Conservation (phyloP, 2,329 filamentous ascomycete species). For the Fusarium gaditjirri region DNA sequence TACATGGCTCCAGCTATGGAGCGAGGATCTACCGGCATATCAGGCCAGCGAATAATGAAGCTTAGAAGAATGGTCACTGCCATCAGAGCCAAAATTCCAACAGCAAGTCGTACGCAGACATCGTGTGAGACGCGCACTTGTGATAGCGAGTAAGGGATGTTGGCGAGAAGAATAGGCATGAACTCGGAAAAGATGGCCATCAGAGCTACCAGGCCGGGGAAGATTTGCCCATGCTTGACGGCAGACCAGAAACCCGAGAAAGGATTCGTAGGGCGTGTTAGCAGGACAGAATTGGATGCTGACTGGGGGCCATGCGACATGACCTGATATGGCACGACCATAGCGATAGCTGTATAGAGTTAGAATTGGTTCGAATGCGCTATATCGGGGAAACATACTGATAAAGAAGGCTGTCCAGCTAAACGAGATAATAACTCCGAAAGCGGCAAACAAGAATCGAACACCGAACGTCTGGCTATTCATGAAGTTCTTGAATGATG, state of each 20-base stretch:
- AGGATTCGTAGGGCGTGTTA: conserved; percentile 56
- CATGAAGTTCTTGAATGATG: conserved; percentile 52
- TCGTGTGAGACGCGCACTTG: conserved; percentile 53
- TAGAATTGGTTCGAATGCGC: neutral
- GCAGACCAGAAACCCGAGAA: conserved; percentile 55
- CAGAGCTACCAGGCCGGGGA: conserved; percentile 54
- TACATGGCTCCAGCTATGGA: conserved; percentile 59
- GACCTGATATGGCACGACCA: conserved; percentile 57
- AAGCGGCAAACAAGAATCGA: conserved; percentile 55
- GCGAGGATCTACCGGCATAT: conserved; percentile 59
- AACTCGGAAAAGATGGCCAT: conserved; percentile 60
- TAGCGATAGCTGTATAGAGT: conserved; percentile 53
- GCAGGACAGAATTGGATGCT: conserved; percentile 52
- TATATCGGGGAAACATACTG: conserved; percentile 21
- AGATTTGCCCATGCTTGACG: conserved; percentile 45
- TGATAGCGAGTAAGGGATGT: conserved; percentile 58
- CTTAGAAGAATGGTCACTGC: conserved; percentile 52
- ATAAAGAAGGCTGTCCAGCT: conserved; percentile 56
- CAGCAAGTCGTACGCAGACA: conserved; percentile 54
- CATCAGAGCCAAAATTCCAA: conserved; percentile 56
- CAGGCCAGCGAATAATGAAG: conserved; percentile 56
- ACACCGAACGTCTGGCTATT: conserved; percentile 56
- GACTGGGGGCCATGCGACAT: conserved; percentile 50
- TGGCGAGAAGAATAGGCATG: conserved; percentile 61
- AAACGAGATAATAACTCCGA: conserved; percentile 56